Evolutionary conservation across 2,329 filamentous ascomycete genomes (phyloP), one percentile per base, ranked within the genome.

Genomic region (Lasiodiplodia sp.): DNA sequence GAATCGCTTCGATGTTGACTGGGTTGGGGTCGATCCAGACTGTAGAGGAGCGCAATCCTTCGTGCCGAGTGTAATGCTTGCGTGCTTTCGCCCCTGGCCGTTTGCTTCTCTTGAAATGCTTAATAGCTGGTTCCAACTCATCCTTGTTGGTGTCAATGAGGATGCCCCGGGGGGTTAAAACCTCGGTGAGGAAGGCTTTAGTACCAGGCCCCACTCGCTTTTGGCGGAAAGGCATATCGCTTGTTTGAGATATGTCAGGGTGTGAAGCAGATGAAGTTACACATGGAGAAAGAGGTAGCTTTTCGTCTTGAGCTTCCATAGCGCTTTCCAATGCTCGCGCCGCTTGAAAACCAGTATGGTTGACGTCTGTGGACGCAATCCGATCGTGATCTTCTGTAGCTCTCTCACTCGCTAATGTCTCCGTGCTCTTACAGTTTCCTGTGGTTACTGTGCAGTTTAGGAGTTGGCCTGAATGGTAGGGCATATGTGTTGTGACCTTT

Each of bases 161-260:
- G 52, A 56, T 56, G 12, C 52, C 52, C 23, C 52, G 28, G 52
- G 52, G 52, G 52, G 28, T 56, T n/a, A 56, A 37, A 16, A 56
- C 52, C 12, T 56, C 28, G 52, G 52, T 56, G 25, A 56, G 28
- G 28, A 56, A 56, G 16, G 28, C 31, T 5, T 28, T 31, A 25
- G 52, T 56, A 7, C 52, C 28, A 56, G 31, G 52, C 23, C 25
- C 52, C 14, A 28, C 31, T 34, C 14, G 12, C 23, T 28, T 56
- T 34, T 25, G 28, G 28, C 52, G 52, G n/a, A 18, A 28, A 34
- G 14, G 25, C 11, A 28, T 12, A 34, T 10, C 12, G 14, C 25
- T n/a, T 37, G 52, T 14, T 56, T 51, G 18, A 51, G n/a, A 51
- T 23, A 12, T 25, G 47, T 51, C 18, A 51, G 47, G 6, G n/a